phyloP scores from a whole-genome alignment of 345 rosid genomes.

The Aegle marmelos region DNA sequence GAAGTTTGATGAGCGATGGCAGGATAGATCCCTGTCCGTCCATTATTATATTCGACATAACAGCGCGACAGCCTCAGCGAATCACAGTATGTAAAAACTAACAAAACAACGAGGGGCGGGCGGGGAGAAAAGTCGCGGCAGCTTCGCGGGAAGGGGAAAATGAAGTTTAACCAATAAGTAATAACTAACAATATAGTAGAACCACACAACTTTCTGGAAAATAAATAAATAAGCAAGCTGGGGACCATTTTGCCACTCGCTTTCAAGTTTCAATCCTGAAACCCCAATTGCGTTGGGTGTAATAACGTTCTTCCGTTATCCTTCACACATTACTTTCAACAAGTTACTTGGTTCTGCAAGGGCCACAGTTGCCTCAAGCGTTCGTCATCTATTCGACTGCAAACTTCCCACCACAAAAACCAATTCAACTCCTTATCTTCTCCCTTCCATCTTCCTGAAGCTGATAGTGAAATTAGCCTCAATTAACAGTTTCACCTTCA shows the following conservation, averaged over 20 bases:
- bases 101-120: neutral
- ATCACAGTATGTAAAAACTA: neutral
- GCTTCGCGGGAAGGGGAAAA: neutral
- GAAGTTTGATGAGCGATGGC: too few species aligned
- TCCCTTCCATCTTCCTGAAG: neutral
- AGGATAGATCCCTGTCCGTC: too few species aligned
- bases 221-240: neutral
- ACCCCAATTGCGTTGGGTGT: too few species aligned
- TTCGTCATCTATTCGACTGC: constrained; percentile 11
- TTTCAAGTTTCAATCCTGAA: neutral
- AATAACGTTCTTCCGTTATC: constrained; percentile 31
- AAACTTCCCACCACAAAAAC: constrained; percentile 22
- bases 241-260: constrained; percentile 16
- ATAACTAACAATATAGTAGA: too few species aligned
- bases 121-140: neutral
- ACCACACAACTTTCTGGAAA: neutral
- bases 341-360: constrained; percentile 12
- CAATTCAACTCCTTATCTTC: constrained; percentile 14
- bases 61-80: too few species aligned
- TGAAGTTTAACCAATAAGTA: too few species aligned
- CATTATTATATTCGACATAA: too few species aligned
- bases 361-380: constrained; percentile 18
- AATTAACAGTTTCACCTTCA: neutral
- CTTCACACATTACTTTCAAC: constrained; percentile 28
- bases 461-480: neutral